Base-by-base conservation (phyloP, 257 asterid species). In the Petrea volubilis region DNA sequence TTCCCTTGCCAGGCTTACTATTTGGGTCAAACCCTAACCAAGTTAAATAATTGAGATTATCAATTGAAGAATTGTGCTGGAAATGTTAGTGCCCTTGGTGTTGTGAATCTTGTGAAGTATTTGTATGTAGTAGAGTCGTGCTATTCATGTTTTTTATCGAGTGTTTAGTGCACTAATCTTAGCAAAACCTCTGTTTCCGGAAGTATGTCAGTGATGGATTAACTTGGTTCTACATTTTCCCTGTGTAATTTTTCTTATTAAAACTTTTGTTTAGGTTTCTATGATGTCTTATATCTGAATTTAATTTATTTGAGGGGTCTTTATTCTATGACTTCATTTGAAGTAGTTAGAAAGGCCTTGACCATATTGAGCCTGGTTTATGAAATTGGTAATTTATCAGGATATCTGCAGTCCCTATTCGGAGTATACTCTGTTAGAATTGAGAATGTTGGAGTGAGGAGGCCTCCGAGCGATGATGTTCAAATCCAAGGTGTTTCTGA, bases 391-490 rank as follows among this genome's bases (percentile, higher is more conserved):
- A 47, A 18, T 24, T 60, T 79, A 46, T 44, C 87, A 88, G 97
- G 97, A 67, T 88, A 86, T 75, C 63, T 88, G 73, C 86, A 86
- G 82, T 90, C 95, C 47, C 70, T 36, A 31, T 90, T 82, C 68
- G 95, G 90, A 46, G 82, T 90, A 27, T 86, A 84, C 81, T 88
- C 97, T 4, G 61, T 88, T 60, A 75, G 91, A 82, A 86, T 90
- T 61, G 97, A 86, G 77, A 88, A 86, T 73, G 76, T 72, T 62
- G 97, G 95, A 63, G 86, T 86, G 66, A 84, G 91, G 77, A 86
- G 93, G 85, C 89, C 93, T 27, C 86, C 91, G 4, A 78, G 87
- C 25, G 95, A 90, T 76, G 97, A 86, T 82, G 85, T 90, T 71
- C 82, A 80, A 62, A 86, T 90, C 80, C 87, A 86, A 60, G 97